Evolutionary conservation across 768 basidiomycete genomes (phyloP).

Genomic region (Rhodocollybia butyracea): DNA sequence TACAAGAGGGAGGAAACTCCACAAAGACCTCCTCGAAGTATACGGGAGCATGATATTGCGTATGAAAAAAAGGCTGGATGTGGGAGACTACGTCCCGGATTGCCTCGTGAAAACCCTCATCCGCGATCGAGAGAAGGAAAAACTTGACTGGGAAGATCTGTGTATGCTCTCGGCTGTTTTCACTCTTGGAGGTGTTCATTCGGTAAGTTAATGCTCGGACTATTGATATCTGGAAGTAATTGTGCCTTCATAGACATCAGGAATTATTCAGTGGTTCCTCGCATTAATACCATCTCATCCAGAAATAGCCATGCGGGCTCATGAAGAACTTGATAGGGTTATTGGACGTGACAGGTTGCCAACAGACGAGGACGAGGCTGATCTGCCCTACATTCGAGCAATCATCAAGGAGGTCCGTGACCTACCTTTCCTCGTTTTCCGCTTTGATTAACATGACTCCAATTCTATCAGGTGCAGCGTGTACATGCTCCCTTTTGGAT

Average conservation of each 20-base stretch:
- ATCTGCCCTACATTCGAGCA: constrained; percentile 25
- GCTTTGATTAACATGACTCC: not conserved
- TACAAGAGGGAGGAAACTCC: constrained; percentile 35
- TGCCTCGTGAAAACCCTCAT: constrained; percentile 40
- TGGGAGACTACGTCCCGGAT: constrained; percentile 36
- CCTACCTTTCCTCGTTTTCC: not conserved
- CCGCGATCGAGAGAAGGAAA: constrained; percentile 27
- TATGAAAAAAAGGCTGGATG: constrained; percentile 31
- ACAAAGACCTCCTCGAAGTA: constrained; percentile 30
- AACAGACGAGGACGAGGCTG: constrained; percentile 17
- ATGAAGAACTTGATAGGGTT: constrained; percentile 32
- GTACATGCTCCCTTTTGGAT: constrained; percentile 22
- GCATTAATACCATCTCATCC: constrained; percentile 27
- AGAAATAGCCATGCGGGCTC: constrained; percentile 25
- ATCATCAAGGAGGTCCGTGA: constrained; percentile 21
- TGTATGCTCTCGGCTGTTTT: constrained; percentile 37
- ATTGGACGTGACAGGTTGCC: constrained; percentile 29
- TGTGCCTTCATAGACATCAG: constrained; percentile 22
- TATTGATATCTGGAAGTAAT: not conserved
- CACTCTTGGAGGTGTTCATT: constrained; percentile 44
- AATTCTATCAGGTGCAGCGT: constrained; percentile 14
- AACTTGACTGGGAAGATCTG: constrained; percentile 36
- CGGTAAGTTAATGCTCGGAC: constrained; percentile 21
- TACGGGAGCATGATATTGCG: constrained; percentile 38
- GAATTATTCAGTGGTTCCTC: constrained; percentile 32